Evolutionary conservation across 768 basidiomycete genomes (phyloP).

Genomic region (Tulasnella sp.): DNA sequence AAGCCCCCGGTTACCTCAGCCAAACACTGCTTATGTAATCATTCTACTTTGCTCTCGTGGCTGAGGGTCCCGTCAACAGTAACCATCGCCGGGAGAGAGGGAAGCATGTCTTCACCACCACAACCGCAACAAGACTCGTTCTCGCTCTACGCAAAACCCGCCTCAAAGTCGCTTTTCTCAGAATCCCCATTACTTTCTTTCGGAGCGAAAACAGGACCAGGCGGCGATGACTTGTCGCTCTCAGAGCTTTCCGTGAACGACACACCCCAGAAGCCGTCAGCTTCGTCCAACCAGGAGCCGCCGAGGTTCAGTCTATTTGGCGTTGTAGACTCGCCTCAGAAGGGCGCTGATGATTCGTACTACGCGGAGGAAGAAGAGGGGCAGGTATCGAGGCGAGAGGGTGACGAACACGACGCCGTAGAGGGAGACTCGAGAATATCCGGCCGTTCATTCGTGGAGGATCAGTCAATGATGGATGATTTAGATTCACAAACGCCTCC

Average conservation of each 20-base stretch:
- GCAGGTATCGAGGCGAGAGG: neutral
- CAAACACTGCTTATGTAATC: neutral
- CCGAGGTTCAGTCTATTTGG: conserved; percentile 16
- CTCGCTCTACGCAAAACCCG: neutral
- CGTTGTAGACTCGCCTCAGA: neutral
- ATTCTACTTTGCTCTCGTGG: conserved; percentile 1
- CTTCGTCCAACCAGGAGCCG: neutral
- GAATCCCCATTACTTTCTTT: conserved; percentile 16
- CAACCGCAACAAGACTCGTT: conserved; percentile 2
- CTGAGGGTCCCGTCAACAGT: neutral
- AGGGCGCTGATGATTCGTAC: conserved; percentile 2
- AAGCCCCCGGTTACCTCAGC: neutral
- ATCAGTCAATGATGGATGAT: neutral
- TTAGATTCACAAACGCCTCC: neutral
- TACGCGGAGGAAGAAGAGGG: neutral
- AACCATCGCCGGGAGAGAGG: neutral
- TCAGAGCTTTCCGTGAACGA: conserved; percentile 18
- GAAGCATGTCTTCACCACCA: conserved; percentile 12
- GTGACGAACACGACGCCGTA: neutral
- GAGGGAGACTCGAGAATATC: neutral
- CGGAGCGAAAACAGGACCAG: neutral
- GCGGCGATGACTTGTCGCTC: conserved; percentile 19
- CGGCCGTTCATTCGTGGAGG: neutral
- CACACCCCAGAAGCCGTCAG: conserved; percentile 1
- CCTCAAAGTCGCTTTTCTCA: conserved; percentile 11